phyloP scores from a whole-genome alignment of 2,329 filamentous ascomycete genomes.

The Hypoxylon sp. region DNA sequence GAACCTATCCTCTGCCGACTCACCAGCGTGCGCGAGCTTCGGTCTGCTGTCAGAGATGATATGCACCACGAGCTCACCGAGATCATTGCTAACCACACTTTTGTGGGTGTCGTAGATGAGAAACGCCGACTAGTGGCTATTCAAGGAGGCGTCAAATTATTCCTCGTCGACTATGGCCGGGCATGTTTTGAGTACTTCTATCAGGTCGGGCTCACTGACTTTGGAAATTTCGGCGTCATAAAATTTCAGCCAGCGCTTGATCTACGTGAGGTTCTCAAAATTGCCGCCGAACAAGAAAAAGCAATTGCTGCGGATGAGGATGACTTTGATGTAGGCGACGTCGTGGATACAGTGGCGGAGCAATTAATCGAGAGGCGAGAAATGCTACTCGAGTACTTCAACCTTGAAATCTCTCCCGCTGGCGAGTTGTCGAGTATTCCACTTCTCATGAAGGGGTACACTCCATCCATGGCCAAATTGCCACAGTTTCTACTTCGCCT shows the following conservation, averaged over 20 bases:
- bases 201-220: constrained; percentile 93
- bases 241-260: constrained; percentile 82
- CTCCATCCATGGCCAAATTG: constrained; percentile 86
- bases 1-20: constrained; percentile 80
- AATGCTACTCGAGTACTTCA: constrained; percentile 95
- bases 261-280: constrained; percentile 77
- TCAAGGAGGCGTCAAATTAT: constrained; percentile 92
- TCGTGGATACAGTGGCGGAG: constrained; percentile 75
- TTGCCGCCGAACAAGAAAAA: constrained; percentile 81
- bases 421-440: constrained; percentile 86
- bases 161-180: constrained; percentile 92
- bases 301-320: constrained; percentile 61
- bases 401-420: constrained; percentile 82
- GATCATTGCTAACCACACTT: constrained; percentile 88
- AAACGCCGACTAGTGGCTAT: constrained; percentile 89
- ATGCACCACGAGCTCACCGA: constrained; percentile 91
- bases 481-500: constrained; percentile 89
- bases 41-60: constrained; percentile 81
- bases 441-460: constrained; percentile 89
- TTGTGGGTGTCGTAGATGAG: constrained; percentile 93
- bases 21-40: constrained; percentile 87
- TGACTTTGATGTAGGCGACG: constrained; percentile 76
- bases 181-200: constrained; percentile 93
- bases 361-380: constrained; percentile 83
- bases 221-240: constrained; percentile 92